Evolutionary conservation across 805 yeast genomes (phyloP), one percentile per base, ranked within the genome.

Genomic region (Candida nemodendra): DNA sequence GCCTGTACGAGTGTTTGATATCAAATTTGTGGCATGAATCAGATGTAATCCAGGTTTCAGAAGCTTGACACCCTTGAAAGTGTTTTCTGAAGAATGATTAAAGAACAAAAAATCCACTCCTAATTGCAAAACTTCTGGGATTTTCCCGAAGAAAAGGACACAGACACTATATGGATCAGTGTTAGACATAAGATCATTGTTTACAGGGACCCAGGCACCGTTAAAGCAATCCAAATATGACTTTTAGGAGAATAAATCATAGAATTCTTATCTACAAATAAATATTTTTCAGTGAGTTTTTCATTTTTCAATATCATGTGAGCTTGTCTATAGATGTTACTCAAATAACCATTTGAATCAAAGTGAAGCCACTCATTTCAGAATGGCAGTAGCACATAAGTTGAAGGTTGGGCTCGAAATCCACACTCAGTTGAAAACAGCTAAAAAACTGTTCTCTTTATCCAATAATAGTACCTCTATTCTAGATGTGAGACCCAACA

Each of bases 391-490:
- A 51, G 41, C 45, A 37, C 55, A 36, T 53, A 40, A 44, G 39
- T 41, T 91, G 47, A 85, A 80, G 55, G 84, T 96, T 55, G 99
- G 99, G 0, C 65, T 93, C 24, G 99, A 93, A 59, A 84, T 93
- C 29, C 99, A 93, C 59, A 84, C 97, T 1, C 99, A 93, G 60
- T 66, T 93, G 38, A 72, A 76, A 46, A 86, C 97, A 0, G 56
- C 62, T 25, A 67, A 74, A 38, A 93, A 93, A 59, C 75, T 93
- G 18, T 93, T 93, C 50, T 84, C 96, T 3, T 50, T 69, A 2
- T 74, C 90, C 2, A 61, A 62, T 2, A 65, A 69, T 38, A 64
- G 71, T 5, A 71, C 75, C 37, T 69, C 76, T 30, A 61, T 62
- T 9, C 61, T 54, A 30, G 65, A 68, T 5, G 51, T 45, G 1